A percentile compares a stretch with the other conserved stretches of the same genome.
Evolutionary conservation across 2,329 filamentous ascomycete genomes (phyloP).

Genomic region (Pestalotiopsis sp.): DNA sequence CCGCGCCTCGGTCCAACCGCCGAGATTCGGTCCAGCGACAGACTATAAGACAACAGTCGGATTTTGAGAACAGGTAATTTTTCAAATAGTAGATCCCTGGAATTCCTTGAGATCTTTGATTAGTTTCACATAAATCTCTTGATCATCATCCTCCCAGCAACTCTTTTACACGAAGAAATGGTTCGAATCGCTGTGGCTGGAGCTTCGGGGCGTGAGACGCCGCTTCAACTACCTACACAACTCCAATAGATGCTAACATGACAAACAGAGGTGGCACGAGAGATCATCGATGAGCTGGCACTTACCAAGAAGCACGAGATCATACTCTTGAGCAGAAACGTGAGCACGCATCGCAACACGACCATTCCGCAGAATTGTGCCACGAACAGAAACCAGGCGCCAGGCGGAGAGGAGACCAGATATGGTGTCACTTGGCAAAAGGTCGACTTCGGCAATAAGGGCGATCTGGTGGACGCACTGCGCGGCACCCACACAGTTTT

Average conservation of each 20-base stretch:
- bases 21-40: neutral
- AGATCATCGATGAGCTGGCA: constrained; percentile 53
- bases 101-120: too few species aligned
- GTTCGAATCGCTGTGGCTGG: constrained; percentile 47
- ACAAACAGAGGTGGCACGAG: constrained; percentile 50
- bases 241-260: neutral
- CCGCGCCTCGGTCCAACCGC: neutral
- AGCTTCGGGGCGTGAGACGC: constrained; percentile 40
- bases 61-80: neutral
- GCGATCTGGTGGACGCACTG: constrained; percentile 39
- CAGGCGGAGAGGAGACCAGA: constrained; percentile 11
- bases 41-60: constrained; percentile 8
- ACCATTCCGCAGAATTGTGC: too few species aligned
- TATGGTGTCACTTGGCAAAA: constrained; percentile 40
- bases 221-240: neutral
- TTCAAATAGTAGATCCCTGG: too few species aligned
- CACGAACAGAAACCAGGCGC: constrained; percentile 23
- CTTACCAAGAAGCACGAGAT: constrained; percentile 55
- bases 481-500: constrained; percentile 54
- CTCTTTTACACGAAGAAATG: constrained; percentile 30
- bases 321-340: constrained; percentile 50
- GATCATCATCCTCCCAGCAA: neutral
- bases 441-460: constrained; percentile 46
- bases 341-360: constrained; percentile 21
- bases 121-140: too few species aligned